phyloP scores from a whole-genome alignment of 2,329 filamentous ascomycete genomes.

The Lachnellula willkommii region DNA sequence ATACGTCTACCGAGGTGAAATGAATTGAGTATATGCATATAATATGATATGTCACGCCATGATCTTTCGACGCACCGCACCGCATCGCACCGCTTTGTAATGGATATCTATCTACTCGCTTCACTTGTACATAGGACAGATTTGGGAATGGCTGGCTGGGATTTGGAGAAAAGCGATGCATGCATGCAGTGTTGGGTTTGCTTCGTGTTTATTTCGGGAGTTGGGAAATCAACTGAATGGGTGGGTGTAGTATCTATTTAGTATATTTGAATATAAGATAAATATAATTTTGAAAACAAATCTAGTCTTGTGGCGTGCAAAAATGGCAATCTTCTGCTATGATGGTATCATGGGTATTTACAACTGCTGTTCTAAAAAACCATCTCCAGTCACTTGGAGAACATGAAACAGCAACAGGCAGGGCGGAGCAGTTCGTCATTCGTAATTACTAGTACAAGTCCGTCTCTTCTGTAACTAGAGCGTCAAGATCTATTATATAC shows the following conservation, averaged over 20 bases:
- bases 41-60: not conserved
- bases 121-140: conserved; percentile 14
- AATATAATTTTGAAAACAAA: too few relatives aligned
- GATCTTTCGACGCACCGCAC: not conserved
- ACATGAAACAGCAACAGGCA: not conserved
- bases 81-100: conserved; percentile 7
- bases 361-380: too few relatives aligned
- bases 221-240: too few relatives aligned
- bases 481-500: not conserved
- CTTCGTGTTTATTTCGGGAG: too few relatives aligned
- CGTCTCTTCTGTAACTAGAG: not conserved
- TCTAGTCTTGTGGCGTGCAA: too few relatives aligned
- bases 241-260: too few relatives aligned
- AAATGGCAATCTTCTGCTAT: too few relatives aligned
- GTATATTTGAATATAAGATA: too few relatives aligned
- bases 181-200: not conserved
- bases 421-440: not conserved
- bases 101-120: not conserved
- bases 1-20: conserved; percentile 32
- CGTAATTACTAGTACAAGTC: not conserved
- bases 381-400: too few relatives aligned
- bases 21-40: conserved; percentile 23
- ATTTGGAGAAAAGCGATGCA: conserved; percentile 11
- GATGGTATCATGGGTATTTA: too few relatives aligned
- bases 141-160: not conserved